A percentile compares a stretch with the other conserved stretches of the same genome.
phyloP scores from a whole-genome alignment of 768 basidiomycete genomes.

The Macrolepiota dolichaula region DNA sequence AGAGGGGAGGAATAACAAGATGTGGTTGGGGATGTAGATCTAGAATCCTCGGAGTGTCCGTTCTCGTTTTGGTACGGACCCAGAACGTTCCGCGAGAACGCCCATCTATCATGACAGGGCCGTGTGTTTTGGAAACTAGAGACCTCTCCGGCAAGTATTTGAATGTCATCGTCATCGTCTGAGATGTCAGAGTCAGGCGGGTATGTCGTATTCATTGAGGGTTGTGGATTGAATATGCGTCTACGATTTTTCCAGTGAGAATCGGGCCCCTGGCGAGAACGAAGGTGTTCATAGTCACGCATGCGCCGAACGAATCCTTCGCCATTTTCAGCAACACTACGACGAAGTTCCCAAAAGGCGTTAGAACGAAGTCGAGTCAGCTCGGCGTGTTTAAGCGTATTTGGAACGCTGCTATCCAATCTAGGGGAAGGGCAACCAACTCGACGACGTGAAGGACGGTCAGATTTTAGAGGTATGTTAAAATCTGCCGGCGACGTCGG shows the following conservation, averaged over 20 bases:
- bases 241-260: conserved; percentile 31
- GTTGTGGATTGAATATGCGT: conserved; percentile 20
- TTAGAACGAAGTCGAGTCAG: conserved; percentile 46
- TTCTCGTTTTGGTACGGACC: background rate
- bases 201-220: conserved; percentile 12
- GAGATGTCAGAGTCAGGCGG: conserved; percentile 28
- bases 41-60: background rate
- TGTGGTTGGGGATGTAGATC: background rate
- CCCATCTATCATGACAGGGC: conserved; percentile 29
- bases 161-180: conserved; percentile 57
- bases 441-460: conserved; percentile 1
- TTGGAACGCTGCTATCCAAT: conserved; percentile 8
- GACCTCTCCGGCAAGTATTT: conserved; percentile 47
- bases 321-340: conserved; percentile 59
- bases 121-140: conserved; percentile 16
- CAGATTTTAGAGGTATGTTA: conserved; percentile 32
- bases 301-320: conserved; percentile 69
- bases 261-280: conserved; percentile 27
- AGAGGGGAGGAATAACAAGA: background rate
- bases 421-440: conserved; percentile 10
- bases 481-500: conserved; percentile 51
- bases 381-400: conserved; percentile 13
- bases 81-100: conserved; percentile 36
- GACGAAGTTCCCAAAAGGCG: conserved; percentile 64
- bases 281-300: conserved; percentile 64